phyloP scores from a whole-genome alignment of 768 basidiomycete species.

The Piloderma croceum region DNA sequence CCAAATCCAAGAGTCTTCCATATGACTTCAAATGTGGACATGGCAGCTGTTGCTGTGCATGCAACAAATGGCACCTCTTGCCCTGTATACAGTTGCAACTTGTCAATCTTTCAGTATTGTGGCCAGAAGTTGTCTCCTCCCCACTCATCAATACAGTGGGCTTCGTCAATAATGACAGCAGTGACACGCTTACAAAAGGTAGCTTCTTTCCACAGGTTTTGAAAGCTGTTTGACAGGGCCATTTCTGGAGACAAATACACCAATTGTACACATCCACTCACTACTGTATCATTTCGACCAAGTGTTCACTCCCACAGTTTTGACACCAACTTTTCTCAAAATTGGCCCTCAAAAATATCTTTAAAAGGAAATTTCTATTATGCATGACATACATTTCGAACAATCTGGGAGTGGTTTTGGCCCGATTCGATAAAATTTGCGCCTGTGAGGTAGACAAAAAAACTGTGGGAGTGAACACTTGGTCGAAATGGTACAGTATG shows the following conservation, averaged over 20 bases:
- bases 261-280: conserved; percentile 8
- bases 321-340: no score
- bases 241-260: conserved; percentile 23
- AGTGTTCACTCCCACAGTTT: no score
- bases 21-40: conserved; percentile 8
- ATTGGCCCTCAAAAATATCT: no score
- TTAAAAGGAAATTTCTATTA: no score
- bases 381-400: no score
- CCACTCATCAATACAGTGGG: conserved; percentile 31
- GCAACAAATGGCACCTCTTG: conserved; percentile 23
- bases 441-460: no score
- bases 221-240: conserved; percentile 20
- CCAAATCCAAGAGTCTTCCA: conserved; percentile 14
- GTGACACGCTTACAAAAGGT: conserved; percentile 20
- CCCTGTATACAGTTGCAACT: conserved; percentile 19
- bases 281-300: no score
- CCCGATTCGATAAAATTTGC: no score
- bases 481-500: no score
- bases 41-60: conserved; percentile 21
- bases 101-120: conserved; percentile 18
- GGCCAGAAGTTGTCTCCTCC: conserved; percentile 23
- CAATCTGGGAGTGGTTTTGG: no score
- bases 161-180: conserved; percentile 29
- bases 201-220: conserved; percentile 23
- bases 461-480: no score